Conservation (phyloP, 495 filamentous ascomycete species). For the Penicillium angulare region DNA sequence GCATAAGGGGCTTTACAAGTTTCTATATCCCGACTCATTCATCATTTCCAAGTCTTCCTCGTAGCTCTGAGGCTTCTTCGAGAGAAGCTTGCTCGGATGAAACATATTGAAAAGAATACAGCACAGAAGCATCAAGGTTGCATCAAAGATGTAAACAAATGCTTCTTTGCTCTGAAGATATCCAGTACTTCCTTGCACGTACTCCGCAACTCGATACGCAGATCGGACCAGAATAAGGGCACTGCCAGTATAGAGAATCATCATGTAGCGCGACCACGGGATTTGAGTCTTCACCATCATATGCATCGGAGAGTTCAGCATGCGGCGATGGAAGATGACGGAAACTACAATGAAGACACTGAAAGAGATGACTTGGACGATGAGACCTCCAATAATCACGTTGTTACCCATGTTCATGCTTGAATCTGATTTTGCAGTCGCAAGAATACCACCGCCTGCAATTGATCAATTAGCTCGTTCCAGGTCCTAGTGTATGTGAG, state of each 20-base stretch:
- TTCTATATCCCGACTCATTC: no score
- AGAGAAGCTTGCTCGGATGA: constrained; percentile 17
- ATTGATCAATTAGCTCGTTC: neutral
- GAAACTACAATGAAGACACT: constrained; percentile 38
- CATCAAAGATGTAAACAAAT: constrained; percentile 63
- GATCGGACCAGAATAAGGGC: constrained; percentile 58
- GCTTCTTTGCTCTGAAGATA: constrained; percentile 51
- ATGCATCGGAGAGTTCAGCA: constrained; percentile 9
- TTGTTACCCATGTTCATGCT: constrained; percentile 28
- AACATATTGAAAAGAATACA: constrained; percentile 47
- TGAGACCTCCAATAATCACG: constrained; percentile 41
- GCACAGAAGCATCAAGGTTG: constrained; percentile 53
- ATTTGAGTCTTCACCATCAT: neutral
- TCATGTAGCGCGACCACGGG: neutral
- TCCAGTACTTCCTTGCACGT: constrained; percentile 53
- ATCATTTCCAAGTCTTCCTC: constrained; percentile 13
- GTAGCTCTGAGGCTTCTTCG: neutral
- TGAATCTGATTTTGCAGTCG: neutral
- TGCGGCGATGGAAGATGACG: constrained; percentile 34
- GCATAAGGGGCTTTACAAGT: no score
- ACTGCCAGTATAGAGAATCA: constrained; percentile 52
- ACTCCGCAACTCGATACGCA: constrained; percentile 64
- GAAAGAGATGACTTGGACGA: constrained; percentile 42
- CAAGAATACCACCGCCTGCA: neutral
- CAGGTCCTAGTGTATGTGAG: neutral